Conservation (phyloP, 2,329 filamentous ascomycete species). For the Albophoma yamanashiensis region DNA sequence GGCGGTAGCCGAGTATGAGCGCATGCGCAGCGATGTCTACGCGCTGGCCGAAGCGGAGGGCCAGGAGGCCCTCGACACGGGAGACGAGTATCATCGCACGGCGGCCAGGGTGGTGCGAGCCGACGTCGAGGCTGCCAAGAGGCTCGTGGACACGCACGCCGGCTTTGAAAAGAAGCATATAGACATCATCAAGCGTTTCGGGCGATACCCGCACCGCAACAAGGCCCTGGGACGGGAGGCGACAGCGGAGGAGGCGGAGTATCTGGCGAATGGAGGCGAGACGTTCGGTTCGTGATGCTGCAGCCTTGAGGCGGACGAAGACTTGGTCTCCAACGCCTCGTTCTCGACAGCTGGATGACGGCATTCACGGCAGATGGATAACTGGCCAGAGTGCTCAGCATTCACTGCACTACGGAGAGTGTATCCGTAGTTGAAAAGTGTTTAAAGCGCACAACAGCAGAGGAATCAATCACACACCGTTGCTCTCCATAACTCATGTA, state of each 20-base stretch:
- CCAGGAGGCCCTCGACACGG: constrained; percentile 2
- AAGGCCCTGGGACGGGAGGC: constrained; percentile 33
- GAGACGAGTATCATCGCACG: constrained; percentile 12
- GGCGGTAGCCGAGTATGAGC: constrained; percentile 18
- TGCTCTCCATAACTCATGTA: no score
- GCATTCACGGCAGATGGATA: not conserved
- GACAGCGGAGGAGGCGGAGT: constrained; percentile 39
- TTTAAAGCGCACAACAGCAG: no score
- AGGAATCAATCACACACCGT: no score
- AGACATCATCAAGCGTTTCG: constrained; percentile 40
- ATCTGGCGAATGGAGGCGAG: constrained; percentile 32
- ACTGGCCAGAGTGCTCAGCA: no score
- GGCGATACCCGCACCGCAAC: constrained; percentile 50
- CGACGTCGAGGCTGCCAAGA: constrained; percentile 13
- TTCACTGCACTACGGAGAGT: no score
- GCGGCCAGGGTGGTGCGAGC: constrained; percentile 16
- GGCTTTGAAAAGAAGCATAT: constrained; percentile 34
- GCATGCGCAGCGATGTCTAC: constrained; percentile 21
- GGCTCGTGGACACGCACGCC: constrained; percentile 10
- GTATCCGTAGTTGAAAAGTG: no score
- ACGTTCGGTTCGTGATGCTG: constrained; percentile 18
- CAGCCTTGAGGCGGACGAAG: no score
- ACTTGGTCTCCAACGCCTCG: no score
- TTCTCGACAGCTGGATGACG: not conserved
- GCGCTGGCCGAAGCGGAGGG: constrained; percentile 15